Evolutionary conservation across 2,329 filamentous ascomycete species (phyloP).

Genomic region (Ascochyta clinopodiicola): DNA sequence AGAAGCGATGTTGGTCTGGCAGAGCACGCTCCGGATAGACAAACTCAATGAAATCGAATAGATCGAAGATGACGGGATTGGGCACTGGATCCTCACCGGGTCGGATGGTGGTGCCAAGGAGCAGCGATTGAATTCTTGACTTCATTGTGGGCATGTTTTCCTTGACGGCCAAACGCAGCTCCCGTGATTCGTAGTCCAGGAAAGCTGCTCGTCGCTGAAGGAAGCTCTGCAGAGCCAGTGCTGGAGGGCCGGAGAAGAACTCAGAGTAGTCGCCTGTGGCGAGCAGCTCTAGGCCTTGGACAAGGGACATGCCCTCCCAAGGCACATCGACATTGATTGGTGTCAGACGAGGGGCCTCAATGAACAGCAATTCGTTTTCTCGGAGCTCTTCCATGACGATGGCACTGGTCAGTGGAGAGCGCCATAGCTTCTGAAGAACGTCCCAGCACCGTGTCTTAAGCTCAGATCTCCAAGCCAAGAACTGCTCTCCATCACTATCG

Average conservation of each 20-base stretch:
- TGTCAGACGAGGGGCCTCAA: slow-evolving; percentile 73
- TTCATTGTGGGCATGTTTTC: slow-evolving; percentile 65
- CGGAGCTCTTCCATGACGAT: slow-evolving; percentile 82
- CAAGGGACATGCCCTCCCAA: slow-evolving; percentile 75
- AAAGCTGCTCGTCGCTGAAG: slow-evolving; percentile 77
- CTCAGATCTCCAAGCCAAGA: slow-evolving; percentile 51
- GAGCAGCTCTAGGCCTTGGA: slow-evolving; percentile 47
- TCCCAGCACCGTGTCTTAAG: slow-evolving; percentile 56
- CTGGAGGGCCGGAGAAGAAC: slow-evolving; percentile 73
- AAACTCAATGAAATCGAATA: slow-evolving; percentile 87
- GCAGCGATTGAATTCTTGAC: slow-evolving; percentile 61
- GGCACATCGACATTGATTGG: slow-evolving; percentile 71
- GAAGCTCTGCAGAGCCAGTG: slow-evolving; percentile 76
- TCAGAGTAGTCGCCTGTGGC: slow-evolving; percentile 51
- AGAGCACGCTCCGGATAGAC: slow-evolving; percentile 57
- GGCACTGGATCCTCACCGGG: slow-evolving; percentile 70
- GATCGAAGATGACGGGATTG: slow-evolving; percentile 83
- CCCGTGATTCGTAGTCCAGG: slow-evolving; percentile 83
- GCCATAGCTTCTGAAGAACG: slow-evolving; percentile 83
- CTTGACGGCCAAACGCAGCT: slow-evolving; percentile 79
- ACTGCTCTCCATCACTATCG: slow-evolving; percentile 59
- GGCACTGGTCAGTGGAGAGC: slow-evolving; percentile 76
- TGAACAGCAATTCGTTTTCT: slow-evolving; percentile 78
- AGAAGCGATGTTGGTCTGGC: slow-evolving; percentile 64
- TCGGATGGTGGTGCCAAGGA: slow-evolving; percentile 77